Conservation (phyloP, 257 asterid species). For the Capsicum pubescens region DNA sequence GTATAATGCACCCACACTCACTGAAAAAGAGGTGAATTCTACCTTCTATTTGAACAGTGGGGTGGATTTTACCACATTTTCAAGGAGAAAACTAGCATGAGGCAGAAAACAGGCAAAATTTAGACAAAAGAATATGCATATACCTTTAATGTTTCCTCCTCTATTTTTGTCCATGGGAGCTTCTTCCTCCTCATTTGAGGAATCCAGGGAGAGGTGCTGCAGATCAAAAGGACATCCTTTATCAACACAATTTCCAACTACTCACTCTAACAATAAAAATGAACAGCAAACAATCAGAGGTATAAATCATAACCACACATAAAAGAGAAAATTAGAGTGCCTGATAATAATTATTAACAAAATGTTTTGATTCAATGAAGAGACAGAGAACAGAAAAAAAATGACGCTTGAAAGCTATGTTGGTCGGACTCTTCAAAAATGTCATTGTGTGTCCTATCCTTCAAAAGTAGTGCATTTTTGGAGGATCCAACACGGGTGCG, state of each 20-base stretch:
- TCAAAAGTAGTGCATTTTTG: no score
- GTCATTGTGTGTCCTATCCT: no score
- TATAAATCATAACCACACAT: not conserved
- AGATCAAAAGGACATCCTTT: slow-evolving; percentile 19
- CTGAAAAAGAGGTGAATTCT: not conserved
- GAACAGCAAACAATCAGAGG: slow-evolving; percentile 13
- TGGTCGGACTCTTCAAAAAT: no score
- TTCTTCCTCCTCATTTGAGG: slow-evolving; percentile 49
- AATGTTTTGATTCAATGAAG: not conserved
- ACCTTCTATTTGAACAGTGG: not conserved
- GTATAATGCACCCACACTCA: no score
- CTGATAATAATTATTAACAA: not conserved
- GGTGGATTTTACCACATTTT: slow-evolving; percentile 13
- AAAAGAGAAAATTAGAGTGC: not conserved
- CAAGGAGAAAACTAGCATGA: not conserved
- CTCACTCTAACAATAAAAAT: slow-evolving; percentile 6
- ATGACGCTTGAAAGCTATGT: not conserved
- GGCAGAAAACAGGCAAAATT: slow-evolving; percentile 2
- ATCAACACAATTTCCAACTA: slow-evolving; percentile 1
- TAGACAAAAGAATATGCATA: slow-evolving; percentile 8
- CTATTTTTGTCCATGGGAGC: slow-evolving; percentile 61
- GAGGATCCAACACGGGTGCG: no score
- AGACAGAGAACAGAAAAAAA: not conserved
- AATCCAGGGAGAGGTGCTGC: slow-evolving; percentile 52
- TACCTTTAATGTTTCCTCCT: slow-evolving; percentile 72